phyloP scores from a whole-genome alignment of 75 land plant genomes.

The Cunninghamia lanceolata region DNA sequence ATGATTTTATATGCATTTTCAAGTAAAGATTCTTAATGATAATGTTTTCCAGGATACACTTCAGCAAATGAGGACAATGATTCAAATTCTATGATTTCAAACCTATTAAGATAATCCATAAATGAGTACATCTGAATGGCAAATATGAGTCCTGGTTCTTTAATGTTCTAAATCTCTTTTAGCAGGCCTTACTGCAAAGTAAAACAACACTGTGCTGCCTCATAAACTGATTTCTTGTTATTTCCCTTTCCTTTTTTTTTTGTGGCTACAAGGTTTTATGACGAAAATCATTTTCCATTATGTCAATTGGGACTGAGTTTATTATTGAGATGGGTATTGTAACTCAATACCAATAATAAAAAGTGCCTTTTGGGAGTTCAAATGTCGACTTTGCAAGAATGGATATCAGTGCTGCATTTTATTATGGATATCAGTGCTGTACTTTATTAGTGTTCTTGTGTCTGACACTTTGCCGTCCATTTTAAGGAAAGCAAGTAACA shows the following conservation, averaged over 20 bases:
- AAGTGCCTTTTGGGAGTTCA: not conserved
- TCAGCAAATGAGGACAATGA: not conserved
- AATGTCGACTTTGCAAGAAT: not conserved
- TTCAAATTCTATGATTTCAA: not conserved
- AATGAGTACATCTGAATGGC: not conserved
- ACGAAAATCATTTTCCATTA: too few relatives aligned
- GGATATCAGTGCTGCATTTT: too few relatives aligned
- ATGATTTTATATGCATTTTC: not conserved
- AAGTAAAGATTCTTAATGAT: not conserved
- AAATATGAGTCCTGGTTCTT: too few relatives aligned
- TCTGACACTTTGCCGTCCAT: too few relatives aligned
- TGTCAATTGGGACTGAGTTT: not conserved
- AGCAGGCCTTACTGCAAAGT: not conserved
- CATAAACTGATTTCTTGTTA: not conserved
- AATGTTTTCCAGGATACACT: not conserved
- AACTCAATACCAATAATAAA: not conserved
- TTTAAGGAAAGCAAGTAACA: too few relatives aligned
- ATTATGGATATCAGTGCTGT: too few relatives aligned
- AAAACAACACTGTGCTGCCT: not conserved
- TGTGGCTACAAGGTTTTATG: not conserved
- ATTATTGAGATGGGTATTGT: not conserved
- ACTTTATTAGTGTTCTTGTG: too few relatives aligned
- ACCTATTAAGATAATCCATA: not conserved
- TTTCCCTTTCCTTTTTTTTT: not conserved
- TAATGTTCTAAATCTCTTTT: too few relatives aligned